Conservation (phyloP, 768 basidiomycete species). For the Phaeotremella fagi region DNA sequence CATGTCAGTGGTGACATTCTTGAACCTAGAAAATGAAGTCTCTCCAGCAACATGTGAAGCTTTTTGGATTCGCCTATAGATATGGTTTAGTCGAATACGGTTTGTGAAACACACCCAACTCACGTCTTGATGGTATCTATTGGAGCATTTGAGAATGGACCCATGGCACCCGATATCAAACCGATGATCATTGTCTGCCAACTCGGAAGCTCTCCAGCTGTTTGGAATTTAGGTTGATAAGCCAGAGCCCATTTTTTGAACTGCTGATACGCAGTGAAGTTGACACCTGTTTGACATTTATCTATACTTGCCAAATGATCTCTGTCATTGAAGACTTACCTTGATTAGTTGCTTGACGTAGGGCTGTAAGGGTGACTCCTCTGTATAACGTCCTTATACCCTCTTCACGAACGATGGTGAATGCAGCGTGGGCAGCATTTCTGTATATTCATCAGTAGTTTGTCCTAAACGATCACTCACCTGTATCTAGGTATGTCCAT, state of each 20-base stretch:
- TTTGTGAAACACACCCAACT: slow-evolving; percentile 7
- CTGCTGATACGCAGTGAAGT: slow-evolving; percentile 97
- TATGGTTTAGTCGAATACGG: too few relatives aligned
- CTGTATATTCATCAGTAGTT: slow-evolving; percentile 4
- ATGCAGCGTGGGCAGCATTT: slow-evolving; percentile 94
- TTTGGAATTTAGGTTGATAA: slow-evolving; percentile 66
- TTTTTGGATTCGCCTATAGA: slow-evolving; percentile 70
- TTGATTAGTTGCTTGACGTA: slow-evolving; percentile 96
- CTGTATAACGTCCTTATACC: slow-evolving; percentile 79
- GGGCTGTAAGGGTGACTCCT: slow-evolving; percentile 85
- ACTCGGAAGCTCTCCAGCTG: slow-evolving; percentile 66
- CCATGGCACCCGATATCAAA: slow-evolving; percentile 93
- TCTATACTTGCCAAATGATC: too few relatives aligned
- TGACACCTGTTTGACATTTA: slow-evolving; percentile 84
- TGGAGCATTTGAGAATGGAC: slow-evolving; percentile 96
- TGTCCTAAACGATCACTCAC: slow-evolving; percentile 11
- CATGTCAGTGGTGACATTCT: slow-evolving; percentile 81
- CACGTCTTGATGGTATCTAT: slow-evolving; percentile 71
- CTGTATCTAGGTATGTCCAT: slow-evolving; percentile 88
- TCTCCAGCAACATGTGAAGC: slow-evolving; percentile 67
- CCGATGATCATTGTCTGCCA: slow-evolving; percentile 96
- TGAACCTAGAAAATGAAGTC: slow-evolving; percentile 72
- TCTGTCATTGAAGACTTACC: slow-evolving; percentile 56
- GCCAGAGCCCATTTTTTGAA: slow-evolving; percentile 76
- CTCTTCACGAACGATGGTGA: slow-evolving; percentile 89